Conservation (phyloP, 1,284 basidiomycete genomes). For the Uromyces viciae-fabae region DNA sequence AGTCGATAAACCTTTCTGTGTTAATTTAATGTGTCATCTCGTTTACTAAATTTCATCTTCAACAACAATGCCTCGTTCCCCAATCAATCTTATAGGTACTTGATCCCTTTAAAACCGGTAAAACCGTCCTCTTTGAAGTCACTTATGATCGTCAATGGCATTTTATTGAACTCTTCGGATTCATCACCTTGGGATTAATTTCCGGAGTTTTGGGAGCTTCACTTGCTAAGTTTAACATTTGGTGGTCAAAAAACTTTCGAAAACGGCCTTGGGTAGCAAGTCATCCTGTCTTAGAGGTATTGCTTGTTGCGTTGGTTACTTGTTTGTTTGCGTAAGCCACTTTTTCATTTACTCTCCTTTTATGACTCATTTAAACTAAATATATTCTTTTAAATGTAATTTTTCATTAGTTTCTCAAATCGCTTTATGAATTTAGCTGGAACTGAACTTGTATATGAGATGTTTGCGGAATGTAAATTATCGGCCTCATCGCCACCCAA, state of each 20-base stretch:
- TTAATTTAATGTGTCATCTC: no score
- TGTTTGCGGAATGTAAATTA: conserved; percentile 57
- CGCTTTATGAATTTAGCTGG: conserved; percentile 89
- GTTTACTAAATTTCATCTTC: conserved; percentile 14
- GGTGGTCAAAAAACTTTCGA: conserved; percentile 75
- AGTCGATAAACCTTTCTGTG: no score
- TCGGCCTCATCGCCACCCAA: conserved; percentile 58
- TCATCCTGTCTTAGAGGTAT: conserved; percentile 79
- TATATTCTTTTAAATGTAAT: not conserved
- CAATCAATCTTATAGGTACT: conserved; percentile 65
- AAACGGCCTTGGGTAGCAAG: conserved; percentile 72
- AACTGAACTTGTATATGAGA: conserved; percentile 73
- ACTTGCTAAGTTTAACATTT: not conserved
- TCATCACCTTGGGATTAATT: conserved; percentile 68
- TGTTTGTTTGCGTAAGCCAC: conserved; percentile 11
- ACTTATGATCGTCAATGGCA: conserved; percentile 70
- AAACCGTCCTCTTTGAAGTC: conserved; percentile 60
- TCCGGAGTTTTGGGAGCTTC: conserved; percentile 72
- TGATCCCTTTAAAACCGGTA: conserved; percentile 75
- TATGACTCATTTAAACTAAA: not conserved
- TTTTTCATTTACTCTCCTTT: not conserved
- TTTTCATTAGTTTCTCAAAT: conserved; percentile 67
- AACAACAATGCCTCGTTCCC: conserved; percentile 63
- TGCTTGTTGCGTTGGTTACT: conserved; percentile 62
- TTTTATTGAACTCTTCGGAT: conserved; percentile 52